These are phyloP conservation scores for Candida adriatica DNA, from an alignment of 805 yeast species.

Conservation along the genomic window DNA sequence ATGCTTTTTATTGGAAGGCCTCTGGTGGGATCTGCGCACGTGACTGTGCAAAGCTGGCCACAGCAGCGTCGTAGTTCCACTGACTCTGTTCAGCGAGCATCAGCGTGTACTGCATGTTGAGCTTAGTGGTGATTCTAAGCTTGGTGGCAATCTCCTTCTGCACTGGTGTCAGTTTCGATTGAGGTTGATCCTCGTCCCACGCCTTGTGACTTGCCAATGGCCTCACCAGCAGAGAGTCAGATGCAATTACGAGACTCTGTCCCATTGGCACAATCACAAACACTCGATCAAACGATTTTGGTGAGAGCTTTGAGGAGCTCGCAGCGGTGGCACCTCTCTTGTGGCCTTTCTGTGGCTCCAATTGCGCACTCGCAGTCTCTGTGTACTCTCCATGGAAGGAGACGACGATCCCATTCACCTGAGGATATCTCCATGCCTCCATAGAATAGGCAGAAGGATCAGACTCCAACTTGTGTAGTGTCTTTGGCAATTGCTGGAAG, in stretches of 20 bases:
- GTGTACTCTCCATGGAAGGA: slow-evolving; percentile 79
- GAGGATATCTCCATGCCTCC: slow-evolving; percentile 69
- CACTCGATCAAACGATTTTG: slow-evolving; percentile 80
- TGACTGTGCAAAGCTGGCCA: slow-evolving; percentile 63
- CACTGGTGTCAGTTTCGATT: slow-evolving; percentile 25
- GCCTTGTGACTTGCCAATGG: slow-evolving; percentile 47
- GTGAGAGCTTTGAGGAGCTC: slow-evolving; percentile 33
- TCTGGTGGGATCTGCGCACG: slow-evolving; percentile 24
- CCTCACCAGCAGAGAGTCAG: slow-evolving; percentile 72
- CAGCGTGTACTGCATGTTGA: slow-evolving; percentile 71
- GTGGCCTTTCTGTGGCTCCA: slow-evolving; percentile 21
- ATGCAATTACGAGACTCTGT: slow-evolving; percentile 73
- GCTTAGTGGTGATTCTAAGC: slow-evolving; percentile 63
- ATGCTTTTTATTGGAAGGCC: slow-evolving; percentile 19
- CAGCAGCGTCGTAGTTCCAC: slow-evolving; percentile 71
- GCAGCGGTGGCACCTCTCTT: slow-evolving; percentile 24
- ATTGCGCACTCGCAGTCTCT: slow-evolving; percentile 55
- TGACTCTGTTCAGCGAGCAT: slow-evolving; percentile 84
- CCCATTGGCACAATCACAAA: slow-evolving; percentile 70
- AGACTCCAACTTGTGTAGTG: slow-evolving; percentile 62
- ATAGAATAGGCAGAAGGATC: slow-evolving; percentile 64
- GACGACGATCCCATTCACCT: slow-evolving; percentile 70
- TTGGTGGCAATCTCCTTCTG: slow-evolving; percentile 63
- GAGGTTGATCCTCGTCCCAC: slow-evolving; percentile 36
- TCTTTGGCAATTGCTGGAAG: slow-evolving; percentile 67